A percentile compares a stretch with the other conserved stretches of the same genome.
Evolutionary conservation across 73 alveolate species (phyloP).

Genomic region (Paramecium pentaurelia): DNA sequence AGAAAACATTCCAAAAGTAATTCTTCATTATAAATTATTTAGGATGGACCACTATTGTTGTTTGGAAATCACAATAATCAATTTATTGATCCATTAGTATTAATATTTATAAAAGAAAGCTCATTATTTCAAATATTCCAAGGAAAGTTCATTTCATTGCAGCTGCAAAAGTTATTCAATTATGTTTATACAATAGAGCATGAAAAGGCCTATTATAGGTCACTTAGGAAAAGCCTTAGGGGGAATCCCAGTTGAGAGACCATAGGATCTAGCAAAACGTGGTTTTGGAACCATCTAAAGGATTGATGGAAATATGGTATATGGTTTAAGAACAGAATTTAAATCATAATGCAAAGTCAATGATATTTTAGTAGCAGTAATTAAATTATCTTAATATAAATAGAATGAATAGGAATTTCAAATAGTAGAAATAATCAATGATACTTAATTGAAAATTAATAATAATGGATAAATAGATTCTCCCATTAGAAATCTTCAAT

Average conservation of each 20-base stretch:
- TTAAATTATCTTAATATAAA: neutral
- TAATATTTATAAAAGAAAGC: slow-evolving; percentile 62
- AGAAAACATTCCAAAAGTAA: slow-evolving; percentile 56
- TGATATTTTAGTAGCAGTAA: slow-evolving; percentile 61
- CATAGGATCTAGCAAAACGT: slow-evolving; percentile 72
- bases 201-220: slow-evolving; percentile 75
- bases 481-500: slow-evolving; percentile 55
- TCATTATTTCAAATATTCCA: slow-evolving; percentile 65
- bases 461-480: neutral
- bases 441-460: slow-evolving; percentile 47
- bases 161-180: slow-evolving; percentile 65
- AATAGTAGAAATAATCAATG: slow-evolving; percentile 61
- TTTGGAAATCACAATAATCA: slow-evolving; percentile 97
- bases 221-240: slow-evolving; percentile 74
- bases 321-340: slow-evolving; percentile 76
- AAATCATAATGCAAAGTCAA: slow-evolving; percentile 61
- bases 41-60: slow-evolving; percentile 89
- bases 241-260: slow-evolving; percentile 87
- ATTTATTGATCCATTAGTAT: slow-evolving; percentile 91
- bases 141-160: slow-evolving; percentile 72
- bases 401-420: slow-evolving; percentile 57
- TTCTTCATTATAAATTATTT: neutral
- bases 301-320: slow-evolving; percentile 61
- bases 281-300: slow-evolving; percentile 74
- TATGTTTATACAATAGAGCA: slow-evolving; percentile 36